These are phyloP conservation scores for Cerrena zonata DNA, from an alignment of 1,284 basidiomycete species.

Conservation along the genomic window DNA sequence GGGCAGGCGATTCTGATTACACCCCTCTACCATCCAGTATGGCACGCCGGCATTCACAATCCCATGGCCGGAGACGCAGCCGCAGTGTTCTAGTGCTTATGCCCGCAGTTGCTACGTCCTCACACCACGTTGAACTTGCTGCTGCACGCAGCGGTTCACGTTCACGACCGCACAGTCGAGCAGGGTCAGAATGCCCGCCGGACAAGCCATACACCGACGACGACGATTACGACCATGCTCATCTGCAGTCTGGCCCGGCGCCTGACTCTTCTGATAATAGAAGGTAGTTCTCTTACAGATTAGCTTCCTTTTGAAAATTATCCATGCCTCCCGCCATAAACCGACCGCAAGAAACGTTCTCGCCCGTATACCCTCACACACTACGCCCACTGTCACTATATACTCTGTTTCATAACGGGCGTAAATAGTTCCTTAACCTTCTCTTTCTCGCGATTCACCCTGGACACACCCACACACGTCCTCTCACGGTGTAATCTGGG, in stretches of 20 bases:
- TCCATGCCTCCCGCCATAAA: too few relatives aligned
- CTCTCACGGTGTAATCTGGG: too few relatives aligned
- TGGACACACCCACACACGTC: too few relatives aligned
- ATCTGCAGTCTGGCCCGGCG: background rate
- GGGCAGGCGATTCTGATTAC: slow-evolving; percentile 29
- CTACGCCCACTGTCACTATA: too few relatives aligned
- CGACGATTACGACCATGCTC: slow-evolving; percentile 19
- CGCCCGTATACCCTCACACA: too few relatives aligned
- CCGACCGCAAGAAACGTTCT: too few relatives aligned
- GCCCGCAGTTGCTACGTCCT: slow-evolving; percentile 67
- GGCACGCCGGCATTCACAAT: slow-evolving; percentile 39
- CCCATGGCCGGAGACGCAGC: slow-evolving; percentile 40
- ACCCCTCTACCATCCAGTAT: slow-evolving; percentile 19
- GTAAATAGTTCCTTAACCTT: too few relatives aligned
- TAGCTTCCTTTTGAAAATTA: too few relatives aligned
- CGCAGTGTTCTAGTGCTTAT: slow-evolving; percentile 74
- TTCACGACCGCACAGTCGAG: slow-evolving; percentile 9
- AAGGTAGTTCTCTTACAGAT: too few relatives aligned
- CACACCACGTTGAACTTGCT: slow-evolving; percentile 43
- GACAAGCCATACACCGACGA: slow-evolving; percentile 32
- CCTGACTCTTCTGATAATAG: background rate
- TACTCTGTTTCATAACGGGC: too few relatives aligned
- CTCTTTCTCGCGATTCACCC: too few relatives aligned
- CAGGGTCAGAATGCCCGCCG: slow-evolving; percentile 23
- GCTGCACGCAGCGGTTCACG: slow-evolving; percentile 24